Evolutionary conservation across 805 yeast genomes (phyloP).

Genomic region (Teunomyces kruisii): DNA sequence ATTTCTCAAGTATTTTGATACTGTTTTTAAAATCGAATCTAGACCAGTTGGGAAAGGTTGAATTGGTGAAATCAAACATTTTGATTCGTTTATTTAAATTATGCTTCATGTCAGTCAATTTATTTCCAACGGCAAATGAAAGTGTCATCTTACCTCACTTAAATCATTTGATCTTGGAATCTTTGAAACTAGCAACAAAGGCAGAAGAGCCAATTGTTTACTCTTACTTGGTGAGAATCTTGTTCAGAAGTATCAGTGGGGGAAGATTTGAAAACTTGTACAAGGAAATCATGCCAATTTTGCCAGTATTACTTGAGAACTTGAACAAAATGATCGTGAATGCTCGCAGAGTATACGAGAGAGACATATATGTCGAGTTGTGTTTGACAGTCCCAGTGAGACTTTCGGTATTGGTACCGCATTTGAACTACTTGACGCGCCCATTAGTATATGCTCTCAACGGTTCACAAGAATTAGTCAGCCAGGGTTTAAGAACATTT

Average conservation of each 20-base stretch:
- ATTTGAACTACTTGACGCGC: constrained; percentile 79
- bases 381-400: constrained; percentile 96
- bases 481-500: constrained; percentile 91
- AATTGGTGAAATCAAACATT: constrained; percentile 73
- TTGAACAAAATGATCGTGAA: constrained; percentile 79
- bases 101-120: constrained; percentile 92
- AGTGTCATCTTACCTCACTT: constrained; percentile 85
- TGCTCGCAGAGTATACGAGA: constrained; percentile 84
- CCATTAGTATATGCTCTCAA: constrained; percentile 90
- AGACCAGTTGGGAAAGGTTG: constrained; percentile 77
- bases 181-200: constrained; percentile 73
- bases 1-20: constrained; percentile 81
- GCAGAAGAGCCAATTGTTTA: constrained; percentile 91
- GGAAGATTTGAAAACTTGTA: constrained; percentile 93
- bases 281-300: constrained; percentile 86
- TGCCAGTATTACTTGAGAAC: constrained; percentile 83
- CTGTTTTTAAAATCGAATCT: constrained; percentile 72
- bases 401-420: constrained; percentile 90
- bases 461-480: constrained; percentile 86
- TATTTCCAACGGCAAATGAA: constrained; percentile 87
- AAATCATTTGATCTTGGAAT: constrained; percentile 76
- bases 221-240: constrained; percentile 80
- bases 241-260: constrained; percentile 94
- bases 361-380: constrained; percentile 91
- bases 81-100: constrained; percentile 84